These are phyloP conservation scores for Phyllosticta paracitricarpa DNA, from an alignment of 2,329 filamentous ascomycete genomes.

Conservation along the genomic window DNA sequence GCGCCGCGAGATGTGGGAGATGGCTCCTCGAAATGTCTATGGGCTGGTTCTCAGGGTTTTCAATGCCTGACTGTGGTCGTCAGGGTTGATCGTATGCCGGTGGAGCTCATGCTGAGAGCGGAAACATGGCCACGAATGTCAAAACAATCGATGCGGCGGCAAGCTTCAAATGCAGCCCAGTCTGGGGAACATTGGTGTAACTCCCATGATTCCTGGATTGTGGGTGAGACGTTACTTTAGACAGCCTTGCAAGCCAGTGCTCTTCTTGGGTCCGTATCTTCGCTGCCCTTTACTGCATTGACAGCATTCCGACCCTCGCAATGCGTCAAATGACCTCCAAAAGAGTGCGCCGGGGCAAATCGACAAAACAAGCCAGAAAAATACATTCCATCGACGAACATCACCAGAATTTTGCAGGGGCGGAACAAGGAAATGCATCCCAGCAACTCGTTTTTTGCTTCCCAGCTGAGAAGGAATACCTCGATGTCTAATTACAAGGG, in stretches of 20 bases:
- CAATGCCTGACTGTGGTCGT: background rate
- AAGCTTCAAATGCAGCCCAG: background rate
- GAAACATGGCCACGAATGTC: background rate
- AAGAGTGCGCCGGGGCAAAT: background rate
- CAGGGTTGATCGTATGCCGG: background rate
- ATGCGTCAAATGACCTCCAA: background rate
- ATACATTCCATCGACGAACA: background rate
- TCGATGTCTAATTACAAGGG: constrained; percentile 11
- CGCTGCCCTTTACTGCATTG: background rate
- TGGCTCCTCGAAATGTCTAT: background rate
- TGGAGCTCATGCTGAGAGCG: background rate
- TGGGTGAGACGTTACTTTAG: background rate
- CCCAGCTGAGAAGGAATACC: constrained; percentile 9
- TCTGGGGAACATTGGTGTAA: background rate
- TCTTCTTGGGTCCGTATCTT: background rate
- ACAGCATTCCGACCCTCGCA: background rate
- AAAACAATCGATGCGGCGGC: background rate
- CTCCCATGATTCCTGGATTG: background rate
- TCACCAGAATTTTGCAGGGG: background rate
- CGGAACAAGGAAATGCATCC: background rate
- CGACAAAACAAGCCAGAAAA: background rate
- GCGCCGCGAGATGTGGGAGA: background rate
- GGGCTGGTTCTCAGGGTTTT: background rate
- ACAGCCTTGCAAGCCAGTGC: background rate
- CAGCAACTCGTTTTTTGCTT: constrained; percentile 10